These are phyloP conservation scores for Acrodontium crateriforme DNA, from an alignment of 2,329 filamentous ascomycete species.

Conservation along the genomic window DNA sequence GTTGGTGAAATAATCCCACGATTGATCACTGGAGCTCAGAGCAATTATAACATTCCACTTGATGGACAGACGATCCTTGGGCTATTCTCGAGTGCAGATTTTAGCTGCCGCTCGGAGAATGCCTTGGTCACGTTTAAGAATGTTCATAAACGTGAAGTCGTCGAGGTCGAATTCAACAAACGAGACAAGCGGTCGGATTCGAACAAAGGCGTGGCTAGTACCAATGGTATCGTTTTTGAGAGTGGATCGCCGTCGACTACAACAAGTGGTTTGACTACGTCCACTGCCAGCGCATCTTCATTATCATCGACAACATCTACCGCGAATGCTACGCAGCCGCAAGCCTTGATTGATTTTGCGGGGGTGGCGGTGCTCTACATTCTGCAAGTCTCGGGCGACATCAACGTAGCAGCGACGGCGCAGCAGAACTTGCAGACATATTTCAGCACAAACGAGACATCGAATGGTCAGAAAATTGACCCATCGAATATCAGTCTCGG, in stretches of 20 bases:
- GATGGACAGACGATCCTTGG: slow-evolving; percentile 55
- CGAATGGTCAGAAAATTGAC: slow-evolving; percentile 8
- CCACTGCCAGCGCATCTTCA: slow-evolving; percentile 7
- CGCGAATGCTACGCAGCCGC: slow-evolving; percentile 15
- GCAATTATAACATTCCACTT: slow-evolving; percentile 65
- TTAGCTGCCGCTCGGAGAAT: slow-evolving; percentile 77
- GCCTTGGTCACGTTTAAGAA: slow-evolving; percentile 68
- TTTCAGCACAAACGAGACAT: slow-evolving; percentile 11
- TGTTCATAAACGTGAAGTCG: neutral
- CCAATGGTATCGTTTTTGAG: slow-evolving; percentile 20
- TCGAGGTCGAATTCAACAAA: too few species aligned
- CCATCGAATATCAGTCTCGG: slow-evolving; percentile 16
- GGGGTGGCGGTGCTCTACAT: slow-evolving; percentile 32
- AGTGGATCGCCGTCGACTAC: slow-evolving; percentile 9
- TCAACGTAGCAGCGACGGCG: slow-evolving; percentile 28
- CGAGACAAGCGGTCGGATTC: slow-evolving; percentile 4
- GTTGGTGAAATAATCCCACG: slow-evolving; percentile 67
- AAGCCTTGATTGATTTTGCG: slow-evolving; percentile 35
- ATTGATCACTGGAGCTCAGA: slow-evolving; percentile 49
- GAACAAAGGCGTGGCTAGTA: slow-evolving; percentile 16
- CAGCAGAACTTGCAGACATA: slow-evolving; percentile 29
- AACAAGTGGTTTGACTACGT: slow-evolving; percentile 6
- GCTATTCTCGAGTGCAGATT: slow-evolving; percentile 58
- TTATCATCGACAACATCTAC: neutral
- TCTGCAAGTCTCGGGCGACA: slow-evolving; percentile 26